Conservation (phyloP, 176 grass and related monocot genomes). For the Oryza glumipatula region DNA sequence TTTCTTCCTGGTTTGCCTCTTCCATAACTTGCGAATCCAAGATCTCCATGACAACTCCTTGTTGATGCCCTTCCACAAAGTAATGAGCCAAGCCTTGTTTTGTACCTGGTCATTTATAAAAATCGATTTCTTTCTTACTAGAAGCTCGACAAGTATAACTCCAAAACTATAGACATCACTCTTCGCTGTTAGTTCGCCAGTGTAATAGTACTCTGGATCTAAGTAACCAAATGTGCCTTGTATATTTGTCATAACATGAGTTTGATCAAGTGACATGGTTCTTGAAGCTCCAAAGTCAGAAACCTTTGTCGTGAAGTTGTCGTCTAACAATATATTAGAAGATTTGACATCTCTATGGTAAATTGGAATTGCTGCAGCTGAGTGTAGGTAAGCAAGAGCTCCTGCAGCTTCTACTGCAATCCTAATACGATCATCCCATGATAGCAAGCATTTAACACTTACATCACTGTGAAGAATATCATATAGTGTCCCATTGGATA, state of each 20-base stretch:
- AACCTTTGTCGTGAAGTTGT: slow-evolving; percentile 2
- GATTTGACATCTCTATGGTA: not conserved
- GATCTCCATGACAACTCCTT: not conserved
- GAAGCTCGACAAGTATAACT: slow-evolving; percentile 37
- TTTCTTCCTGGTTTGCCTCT: slow-evolving; percentile 24
- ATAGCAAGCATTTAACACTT: not conserved
- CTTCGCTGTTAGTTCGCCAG: not conserved
- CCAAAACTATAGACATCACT: slow-evolving; percentile 55
- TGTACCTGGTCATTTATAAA: slow-evolving; percentile 4
- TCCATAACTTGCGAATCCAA: slow-evolving; percentile 24
- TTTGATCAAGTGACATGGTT: slow-evolving; percentile 30
- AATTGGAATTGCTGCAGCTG: not conserved
- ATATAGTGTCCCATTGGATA: not conserved
- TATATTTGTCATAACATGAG: slow-evolving; percentile 24
- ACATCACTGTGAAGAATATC: not conserved
- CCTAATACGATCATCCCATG: not conserved
- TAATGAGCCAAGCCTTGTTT: not conserved
- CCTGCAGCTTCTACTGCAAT: not conserved
- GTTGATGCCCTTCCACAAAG: not conserved
- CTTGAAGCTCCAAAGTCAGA: slow-evolving; percentile 39
- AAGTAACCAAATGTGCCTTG: not conserved
- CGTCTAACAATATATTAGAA: not conserved
- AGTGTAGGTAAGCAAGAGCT: not conserved
- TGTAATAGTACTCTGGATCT: not conserved
- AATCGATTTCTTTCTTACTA: slow-evolving; percentile 34